A percentile compares a stretch with the other conserved stretches of the same genome.
Conservation (phyloP, 257 asterid genomes). For the Penstemon newberryi region DNA sequence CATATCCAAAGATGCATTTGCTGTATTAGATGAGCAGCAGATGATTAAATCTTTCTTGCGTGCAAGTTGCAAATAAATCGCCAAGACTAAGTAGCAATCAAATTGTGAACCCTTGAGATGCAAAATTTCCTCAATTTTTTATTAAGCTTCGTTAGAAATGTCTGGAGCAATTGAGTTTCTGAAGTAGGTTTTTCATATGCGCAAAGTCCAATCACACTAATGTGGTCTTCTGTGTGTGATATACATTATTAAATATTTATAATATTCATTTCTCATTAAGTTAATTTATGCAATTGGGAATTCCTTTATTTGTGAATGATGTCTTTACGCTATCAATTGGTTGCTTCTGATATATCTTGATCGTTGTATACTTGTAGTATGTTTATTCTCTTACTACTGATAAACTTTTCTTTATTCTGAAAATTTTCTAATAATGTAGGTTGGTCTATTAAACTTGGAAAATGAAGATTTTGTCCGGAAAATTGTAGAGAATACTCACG, state of each 20-base stretch:
- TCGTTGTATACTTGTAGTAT: neutral
- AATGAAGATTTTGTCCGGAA: slow-evolving; percentile 80
- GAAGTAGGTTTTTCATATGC: slow-evolving; percentile 8
- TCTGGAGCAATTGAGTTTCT: neutral
- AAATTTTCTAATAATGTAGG: slow-evolving; percentile 44
- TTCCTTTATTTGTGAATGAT: neutral
- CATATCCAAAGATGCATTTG: neutral
- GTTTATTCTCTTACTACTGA: slow-evolving; percentile 12
- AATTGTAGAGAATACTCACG: slow-evolving; percentile 66
- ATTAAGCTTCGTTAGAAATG: neutral
- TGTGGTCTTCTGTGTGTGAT: neutral
- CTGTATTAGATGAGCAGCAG: neutral
- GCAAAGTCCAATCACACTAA: neutral
- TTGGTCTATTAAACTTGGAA: slow-evolving; percentile 91
- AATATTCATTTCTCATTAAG: slow-evolving; percentile 2
- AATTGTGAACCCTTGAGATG: neutral
- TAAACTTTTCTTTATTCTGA: slow-evolving; percentile 22
- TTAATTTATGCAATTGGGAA: neutral
- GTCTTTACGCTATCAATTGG: neutral
- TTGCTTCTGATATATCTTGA: slow-evolving; percentile 13
- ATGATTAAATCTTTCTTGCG: neutral
- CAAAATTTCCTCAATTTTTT: slow-evolving; percentile 1
- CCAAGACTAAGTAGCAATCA: neutral
- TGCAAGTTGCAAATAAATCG: neutral
- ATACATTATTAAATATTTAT: slow-evolving; percentile 1